phyloP scores from a whole-genome alignment of 1,284 basidiomycete genomes.

The Puccinia novopanici region DNA sequence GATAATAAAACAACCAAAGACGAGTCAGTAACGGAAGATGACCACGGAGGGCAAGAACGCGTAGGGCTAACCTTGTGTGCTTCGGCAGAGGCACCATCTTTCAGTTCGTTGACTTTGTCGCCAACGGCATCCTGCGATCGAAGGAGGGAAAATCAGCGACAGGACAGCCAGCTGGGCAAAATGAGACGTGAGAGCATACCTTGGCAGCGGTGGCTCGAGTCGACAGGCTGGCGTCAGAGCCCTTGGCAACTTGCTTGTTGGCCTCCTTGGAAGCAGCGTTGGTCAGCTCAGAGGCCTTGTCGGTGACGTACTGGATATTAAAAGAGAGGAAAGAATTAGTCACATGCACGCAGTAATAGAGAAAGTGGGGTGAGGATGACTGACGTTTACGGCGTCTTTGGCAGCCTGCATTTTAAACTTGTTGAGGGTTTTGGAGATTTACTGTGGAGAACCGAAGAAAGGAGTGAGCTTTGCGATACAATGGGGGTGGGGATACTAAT shows the following conservation, averaged over 20 bases:
- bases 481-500: neutral
- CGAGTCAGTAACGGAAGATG: neutral
- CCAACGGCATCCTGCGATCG: slow-evolving; percentile 48
- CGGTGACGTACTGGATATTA: slow-evolving; percentile 53
- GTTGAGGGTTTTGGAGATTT: neutral
- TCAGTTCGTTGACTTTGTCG: slow-evolving; percentile 51
- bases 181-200: slow-evolving; percentile 21
- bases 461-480: neutral
- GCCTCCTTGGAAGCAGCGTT: slow-evolving; percentile 54
- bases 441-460: neutral
- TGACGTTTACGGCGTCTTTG: too few species aligned
- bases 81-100: slow-evolving; percentile 49
- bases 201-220: slow-evolving; percentile 53
- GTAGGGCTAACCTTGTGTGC: slow-evolving; percentile 35
- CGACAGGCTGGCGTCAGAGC: slow-evolving; percentile 53
- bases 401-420: slow-evolving; percentile 34
- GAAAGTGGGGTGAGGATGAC: slow-evolving; percentile 39
- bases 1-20: neutral
- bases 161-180: neutral
- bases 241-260: slow-evolving; percentile 56
- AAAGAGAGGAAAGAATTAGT: neutral
- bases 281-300: slow-evolving; percentile 52
- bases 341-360: too few species aligned
- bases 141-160: neutral
- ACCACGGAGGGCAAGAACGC: neutral